A percentile compares a stretch with the other conserved stretches of the same genome.
Evolutionary conservation across 306 rosid genomes (phyloP).

Genomic region (Sicyos baderoa): DNA sequence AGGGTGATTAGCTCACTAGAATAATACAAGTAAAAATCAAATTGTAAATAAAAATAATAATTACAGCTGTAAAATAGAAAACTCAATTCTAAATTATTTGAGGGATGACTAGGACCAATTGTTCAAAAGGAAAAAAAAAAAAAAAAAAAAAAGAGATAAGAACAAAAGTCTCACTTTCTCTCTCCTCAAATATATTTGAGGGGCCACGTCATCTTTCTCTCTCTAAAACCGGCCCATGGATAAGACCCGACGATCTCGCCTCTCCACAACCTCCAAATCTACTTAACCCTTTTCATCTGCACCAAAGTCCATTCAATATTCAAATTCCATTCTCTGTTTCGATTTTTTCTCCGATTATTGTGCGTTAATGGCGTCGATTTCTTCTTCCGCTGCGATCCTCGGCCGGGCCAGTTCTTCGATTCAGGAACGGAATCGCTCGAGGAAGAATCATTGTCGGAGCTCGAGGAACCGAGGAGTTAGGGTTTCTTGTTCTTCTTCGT

Average conservation of each 20-base stretch:
- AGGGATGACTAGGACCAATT: constrained; percentile 23
- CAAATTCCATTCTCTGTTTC: background rate
- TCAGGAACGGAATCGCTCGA: constrained; percentile 15
- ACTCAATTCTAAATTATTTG: too few species aligned
- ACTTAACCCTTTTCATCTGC: constrained; percentile 14
- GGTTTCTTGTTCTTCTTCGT: constrained; percentile 29
- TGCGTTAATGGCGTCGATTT: constrained; percentile 34
- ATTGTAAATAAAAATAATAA: too few species aligned
- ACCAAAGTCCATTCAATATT: background rate
- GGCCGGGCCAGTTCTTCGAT: constrained; percentile 36
- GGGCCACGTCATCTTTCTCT: constrained; percentile 28
- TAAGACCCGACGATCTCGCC: too few species aligned
- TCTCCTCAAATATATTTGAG: background rate
- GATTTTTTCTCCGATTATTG: background rate
- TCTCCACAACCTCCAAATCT: too few species aligned
- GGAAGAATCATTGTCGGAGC: constrained; percentile 17
- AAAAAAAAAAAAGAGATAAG: constrained; percentile 30
- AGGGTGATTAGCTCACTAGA: too few species aligned
- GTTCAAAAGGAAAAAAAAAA: background rate
- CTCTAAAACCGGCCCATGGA: too few species aligned
- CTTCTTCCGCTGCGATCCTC: constrained; percentile 44
- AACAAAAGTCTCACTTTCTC: background rate
- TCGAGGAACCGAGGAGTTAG: constrained; percentile 23
- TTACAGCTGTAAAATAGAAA: too few species aligned
- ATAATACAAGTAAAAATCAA: too few species aligned